phyloP scores from a whole-genome alignment of 2,329 filamentous ascomycete genomes.

The Penicillium freii region DNA sequence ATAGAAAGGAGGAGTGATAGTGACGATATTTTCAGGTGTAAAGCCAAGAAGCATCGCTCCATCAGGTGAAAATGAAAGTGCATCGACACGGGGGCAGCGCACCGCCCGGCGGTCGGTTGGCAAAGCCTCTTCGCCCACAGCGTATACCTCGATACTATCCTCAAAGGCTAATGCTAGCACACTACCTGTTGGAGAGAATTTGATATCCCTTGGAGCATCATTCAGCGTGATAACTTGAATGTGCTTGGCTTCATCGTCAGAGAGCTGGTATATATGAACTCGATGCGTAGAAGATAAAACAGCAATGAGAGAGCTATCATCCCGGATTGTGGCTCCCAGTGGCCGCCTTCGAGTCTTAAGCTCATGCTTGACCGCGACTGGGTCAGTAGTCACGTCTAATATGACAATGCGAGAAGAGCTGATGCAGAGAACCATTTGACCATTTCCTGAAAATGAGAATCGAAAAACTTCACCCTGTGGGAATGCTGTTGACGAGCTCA shows the following conservation, averaged over 20 bases:
- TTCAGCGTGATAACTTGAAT: conserved; percentile 75
- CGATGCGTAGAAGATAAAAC: conserved; percentile 80
- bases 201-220: conserved; percentile 73
- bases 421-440: conserved; percentile 72
- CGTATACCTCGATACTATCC: conserved; percentile 83
- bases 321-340: conserved; percentile 72
- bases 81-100: conserved; percentile 73
- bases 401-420: conserved; percentile 84
- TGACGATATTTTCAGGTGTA: conserved; percentile 68
- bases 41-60: conserved; percentile 77
- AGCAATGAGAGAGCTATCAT: conserved; percentile 72
- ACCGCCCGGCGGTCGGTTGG: conserved; percentile 70
- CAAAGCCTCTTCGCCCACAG: conserved; percentile 63
- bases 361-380: conserved; percentile 68
- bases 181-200: conserved; percentile 75
- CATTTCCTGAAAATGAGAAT: conserved; percentile 74
- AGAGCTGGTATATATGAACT: conserved; percentile 79
- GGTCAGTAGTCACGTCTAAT: conserved; percentile 62
- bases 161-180: conserved; percentile 83
- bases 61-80: conserved; percentile 72
- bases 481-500: conserved; percentile 75
- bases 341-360: conserved; percentile 76
- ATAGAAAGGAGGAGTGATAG: conserved; percentile 77
- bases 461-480: conserved; percentile 83
- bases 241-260: conserved; percentile 62